Percentiles rank a stretch among this genome's conserved stretches.
Evolutionary conservation across 352 stramenopile genomes (phyloP).

Genomic region (Globisporangium cystogenes): DNA sequence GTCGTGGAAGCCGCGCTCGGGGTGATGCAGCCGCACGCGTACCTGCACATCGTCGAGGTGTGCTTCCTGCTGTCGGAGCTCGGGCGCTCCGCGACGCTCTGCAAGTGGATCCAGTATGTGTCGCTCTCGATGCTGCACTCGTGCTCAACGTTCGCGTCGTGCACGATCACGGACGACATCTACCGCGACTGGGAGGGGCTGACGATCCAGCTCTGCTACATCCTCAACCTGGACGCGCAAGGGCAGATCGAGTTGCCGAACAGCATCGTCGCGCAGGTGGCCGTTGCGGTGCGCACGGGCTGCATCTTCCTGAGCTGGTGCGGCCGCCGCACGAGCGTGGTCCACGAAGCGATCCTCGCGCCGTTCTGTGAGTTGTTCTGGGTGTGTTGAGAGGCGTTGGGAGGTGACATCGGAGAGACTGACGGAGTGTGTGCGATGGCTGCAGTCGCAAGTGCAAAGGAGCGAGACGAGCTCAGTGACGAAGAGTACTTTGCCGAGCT

Average conservation of each 20-base stretch:
- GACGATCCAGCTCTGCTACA: conserved; percentile 76
- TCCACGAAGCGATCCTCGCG: conserved; percentile 53
- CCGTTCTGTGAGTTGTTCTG: conserved; percentile 42
- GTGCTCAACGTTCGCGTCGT: conserved; percentile 72
- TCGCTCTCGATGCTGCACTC: conserved; percentile 77
- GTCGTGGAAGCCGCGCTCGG: conserved; percentile 71
- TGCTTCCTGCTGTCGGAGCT: conserved; percentile 75
- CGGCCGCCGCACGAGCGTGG: conserved; percentile 47
- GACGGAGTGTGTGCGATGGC: background rate
- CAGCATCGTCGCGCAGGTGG: conserved; percentile 48
- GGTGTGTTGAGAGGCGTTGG: too few species aligned
- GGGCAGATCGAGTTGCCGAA: conserved; percentile 45
- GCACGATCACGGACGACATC: conserved; percentile 64
- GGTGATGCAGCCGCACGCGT: conserved; percentile 76
- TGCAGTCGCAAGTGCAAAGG: conserved; percentile 18
- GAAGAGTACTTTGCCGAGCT: conserved; percentile 28
- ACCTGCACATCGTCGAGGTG: conserved; percentile 78
- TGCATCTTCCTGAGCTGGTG: conserved; percentile 76
- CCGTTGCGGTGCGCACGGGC: conserved; percentile 64
- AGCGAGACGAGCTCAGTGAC: conserved; percentile 13
- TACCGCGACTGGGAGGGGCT: conserved; percentile 82
- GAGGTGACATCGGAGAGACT: background rate
- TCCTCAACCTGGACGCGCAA: conserved; percentile 62
- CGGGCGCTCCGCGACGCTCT: conserved; percentile 38
- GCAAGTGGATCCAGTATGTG: conserved; percentile 81